Percentiles rank a stretch among this genome's conserved stretches.
Evolutionary conservation across 1,284 basidiomycete species (phyloP).

Genomic region (Polyporus tsugae): DNA sequence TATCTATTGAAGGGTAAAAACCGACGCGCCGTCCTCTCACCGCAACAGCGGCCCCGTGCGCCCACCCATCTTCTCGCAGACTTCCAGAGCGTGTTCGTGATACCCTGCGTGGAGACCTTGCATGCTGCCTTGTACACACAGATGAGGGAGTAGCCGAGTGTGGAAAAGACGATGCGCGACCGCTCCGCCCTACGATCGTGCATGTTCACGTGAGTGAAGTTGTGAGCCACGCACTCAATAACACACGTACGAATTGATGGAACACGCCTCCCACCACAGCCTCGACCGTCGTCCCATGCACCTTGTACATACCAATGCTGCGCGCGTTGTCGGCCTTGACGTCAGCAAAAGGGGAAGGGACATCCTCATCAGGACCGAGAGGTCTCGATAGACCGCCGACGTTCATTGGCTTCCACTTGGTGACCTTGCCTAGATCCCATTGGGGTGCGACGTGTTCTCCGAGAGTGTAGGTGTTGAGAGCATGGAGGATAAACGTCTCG

Average conservation of each 20-base stretch:
- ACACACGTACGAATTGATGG: constrained; percentile 74
- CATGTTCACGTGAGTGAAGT: neutral
- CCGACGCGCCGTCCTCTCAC: constrained; percentile 20
- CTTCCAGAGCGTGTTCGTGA: constrained; percentile 54
- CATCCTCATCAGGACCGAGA: constrained; percentile 32
- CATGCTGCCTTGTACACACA: constrained; percentile 52
- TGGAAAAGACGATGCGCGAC: constrained; percentile 73
- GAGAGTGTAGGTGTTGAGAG: constrained; percentile 71
- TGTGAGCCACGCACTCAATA: neutral
- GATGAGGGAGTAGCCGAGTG: constrained; percentile 66
- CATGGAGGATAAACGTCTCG: constrained; percentile 59
- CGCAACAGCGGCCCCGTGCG: constrained; percentile 35
- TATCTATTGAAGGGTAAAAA: constrained; percentile 28
- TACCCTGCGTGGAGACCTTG: constrained; percentile 62
- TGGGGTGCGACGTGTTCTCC: constrained; percentile 76
- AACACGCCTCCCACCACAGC: constrained; percentile 81
- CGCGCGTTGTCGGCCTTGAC: constrained; percentile 46
- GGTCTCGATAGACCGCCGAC: constrained; percentile 30
- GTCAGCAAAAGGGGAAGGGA: constrained; percentile 32
- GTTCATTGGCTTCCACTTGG: constrained; percentile 71
- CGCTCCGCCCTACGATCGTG: constrained; percentile 57
- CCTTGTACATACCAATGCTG: constrained; percentile 75
- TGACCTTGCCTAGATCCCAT: constrained; percentile 72
- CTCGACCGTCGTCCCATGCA: constrained; percentile 78
- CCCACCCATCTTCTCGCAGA: constrained; percentile 60